Evolutionary conservation across 2,329 filamentous ascomycete genomes (phyloP).

Genomic region (Fusarium humuli): DNA sequence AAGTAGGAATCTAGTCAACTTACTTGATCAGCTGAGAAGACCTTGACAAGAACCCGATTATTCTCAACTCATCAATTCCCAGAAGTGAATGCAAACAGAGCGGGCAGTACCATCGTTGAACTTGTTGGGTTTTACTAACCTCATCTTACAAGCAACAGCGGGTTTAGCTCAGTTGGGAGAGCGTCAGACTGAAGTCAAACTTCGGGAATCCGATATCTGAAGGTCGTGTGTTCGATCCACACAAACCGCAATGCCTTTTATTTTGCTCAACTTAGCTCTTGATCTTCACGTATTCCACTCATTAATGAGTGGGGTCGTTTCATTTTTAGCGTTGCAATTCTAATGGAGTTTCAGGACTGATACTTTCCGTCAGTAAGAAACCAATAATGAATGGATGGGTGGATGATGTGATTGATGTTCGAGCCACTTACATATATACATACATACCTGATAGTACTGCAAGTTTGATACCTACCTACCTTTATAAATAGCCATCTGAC

Average conservation of each 20-base stretch:
- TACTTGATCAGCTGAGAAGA: background rate
- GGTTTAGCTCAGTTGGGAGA: conserved; percentile 51
- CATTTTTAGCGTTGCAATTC: conserved; percentile 1
- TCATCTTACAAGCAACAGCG: conserved; percentile 2
- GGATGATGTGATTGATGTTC: too few species aligned
- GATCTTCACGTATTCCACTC: background rate
- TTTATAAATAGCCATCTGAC: background rate
- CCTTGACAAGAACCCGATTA: background rate
- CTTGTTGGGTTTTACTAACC: accelerated
- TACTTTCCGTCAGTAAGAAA: background rate
- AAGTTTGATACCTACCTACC: background rate
- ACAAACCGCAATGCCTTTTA: conserved; percentile 41
- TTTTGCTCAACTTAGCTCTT: conserved; percentile 7
- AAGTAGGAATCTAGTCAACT: background rate
- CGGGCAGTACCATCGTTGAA: accelerated
- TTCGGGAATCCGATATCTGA: conserved; percentile 46
- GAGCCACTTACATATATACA: background rate
- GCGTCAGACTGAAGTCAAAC: conserved; percentile 44
- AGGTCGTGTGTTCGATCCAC: conserved; percentile 50
- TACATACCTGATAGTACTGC: background rate
- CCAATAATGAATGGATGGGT: background rate
- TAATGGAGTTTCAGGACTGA: background rate
- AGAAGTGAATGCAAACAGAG: background rate
- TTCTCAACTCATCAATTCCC: too few species aligned
- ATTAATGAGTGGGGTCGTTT: background rate